phyloP scores from a whole-genome alignment of 2,329 filamentous ascomycete genomes.

The Samsoniella hepiali region DNA sequence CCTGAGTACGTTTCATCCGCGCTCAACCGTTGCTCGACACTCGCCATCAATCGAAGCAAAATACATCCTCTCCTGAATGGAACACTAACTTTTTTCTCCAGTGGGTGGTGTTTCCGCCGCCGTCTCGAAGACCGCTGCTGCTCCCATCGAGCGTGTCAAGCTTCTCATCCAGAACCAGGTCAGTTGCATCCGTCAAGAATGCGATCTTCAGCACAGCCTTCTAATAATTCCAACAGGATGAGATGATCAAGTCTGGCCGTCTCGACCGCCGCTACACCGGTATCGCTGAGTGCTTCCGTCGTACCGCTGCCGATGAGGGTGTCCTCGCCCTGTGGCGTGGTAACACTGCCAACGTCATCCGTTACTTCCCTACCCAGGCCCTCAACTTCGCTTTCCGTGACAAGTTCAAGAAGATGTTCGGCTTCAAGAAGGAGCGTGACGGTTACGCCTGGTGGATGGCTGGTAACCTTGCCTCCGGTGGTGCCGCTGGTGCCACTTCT shows the following conservation, averaged over 20 bases:
- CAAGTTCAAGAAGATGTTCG: slow-evolving; percentile 99
- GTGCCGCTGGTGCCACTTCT: slow-evolving; percentile 99
- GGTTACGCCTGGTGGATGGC: slow-evolving; percentile 99
- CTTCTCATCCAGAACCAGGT: slow-evolving; percentile 99
- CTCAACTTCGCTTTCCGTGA: slow-evolving; percentile 99
- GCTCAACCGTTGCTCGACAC: slow-evolving; percentile 4
- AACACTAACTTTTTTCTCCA: slow-evolving; percentile 41
- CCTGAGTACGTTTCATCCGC: slow-evolving; percentile 73
- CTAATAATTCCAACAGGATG: slow-evolving; percentile 67
- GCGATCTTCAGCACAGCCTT: background rate
- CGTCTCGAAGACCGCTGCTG: slow-evolving; percentile 99
- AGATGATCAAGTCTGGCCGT: slow-evolving; percentile 99
- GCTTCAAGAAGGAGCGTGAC: slow-evolving; percentile 99
- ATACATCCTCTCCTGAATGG: background rate
- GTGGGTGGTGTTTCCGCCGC: slow-evolving; percentile 99
- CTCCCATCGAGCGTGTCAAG: slow-evolving; percentile 99
- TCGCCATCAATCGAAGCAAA: background rate
- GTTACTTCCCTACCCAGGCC: slow-evolving; percentile 99
- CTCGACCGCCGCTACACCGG: slow-evolving; percentile 95
- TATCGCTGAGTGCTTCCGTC: slow-evolving; percentile 92
- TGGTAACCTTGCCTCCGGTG: slow-evolving; percentile 99
- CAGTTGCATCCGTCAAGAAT: slow-evolving; percentile 40
- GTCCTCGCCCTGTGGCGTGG: slow-evolving; percentile 95
- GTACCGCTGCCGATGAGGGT: slow-evolving; percentile 89
- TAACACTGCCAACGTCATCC: slow-evolving; percentile 99